Evolutionary conservation across 2,329 filamentous ascomycete species (phyloP).

Genomic region (Aspergillus pseudoviridinutans): DNA sequence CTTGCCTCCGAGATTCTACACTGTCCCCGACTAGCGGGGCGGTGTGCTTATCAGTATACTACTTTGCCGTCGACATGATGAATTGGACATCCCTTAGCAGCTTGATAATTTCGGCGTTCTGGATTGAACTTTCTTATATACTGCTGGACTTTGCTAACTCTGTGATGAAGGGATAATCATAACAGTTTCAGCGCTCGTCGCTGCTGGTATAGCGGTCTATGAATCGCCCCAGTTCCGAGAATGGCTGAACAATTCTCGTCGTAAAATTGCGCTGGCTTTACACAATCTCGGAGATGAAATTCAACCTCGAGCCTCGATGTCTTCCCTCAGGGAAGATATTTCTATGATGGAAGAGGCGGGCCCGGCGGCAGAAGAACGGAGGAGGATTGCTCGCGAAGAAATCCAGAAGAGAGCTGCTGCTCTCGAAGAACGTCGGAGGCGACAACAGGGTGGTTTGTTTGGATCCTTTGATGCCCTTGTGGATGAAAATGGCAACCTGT

Average conservation of each 20-base stretch:
- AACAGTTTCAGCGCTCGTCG: slow-evolving; percentile 57
- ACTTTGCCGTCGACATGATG: slow-evolving; percentile 4
- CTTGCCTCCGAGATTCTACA: not conserved
- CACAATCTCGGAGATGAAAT: slow-evolving; percentile 59
- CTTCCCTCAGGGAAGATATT: slow-evolving; percentile 35
- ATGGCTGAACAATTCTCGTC: slow-evolving; percentile 60
- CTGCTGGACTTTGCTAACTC: slow-evolving; percentile 7
- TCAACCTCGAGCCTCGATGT: slow-evolving; percentile 41
- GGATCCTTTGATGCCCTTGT: slow-evolving; percentile 44
- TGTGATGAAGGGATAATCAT: slow-evolving; percentile 55
- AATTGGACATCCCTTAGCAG: not conserved
- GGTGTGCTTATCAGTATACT: slow-evolving; percentile 29
- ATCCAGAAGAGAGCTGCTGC: slow-evolving; percentile 41
- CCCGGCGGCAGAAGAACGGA: slow-evolving; percentile 42
- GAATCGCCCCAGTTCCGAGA: slow-evolving; percentile 60
- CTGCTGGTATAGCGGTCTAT: slow-evolving; percentile 60
- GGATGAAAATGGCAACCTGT: slow-evolving; percentile 39
- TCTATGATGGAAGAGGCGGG: slow-evolving; percentile 47
- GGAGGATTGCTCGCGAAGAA: slow-evolving; percentile 43
- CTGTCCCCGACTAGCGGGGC: slow-evolving; percentile 17
- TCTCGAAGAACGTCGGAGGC: slow-evolving; percentile 36
- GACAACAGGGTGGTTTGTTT: slow-evolving; percentile 20
- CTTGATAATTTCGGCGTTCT: no score
- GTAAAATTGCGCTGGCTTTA: slow-evolving; percentile 57
- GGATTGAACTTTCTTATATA: no score